Conservation (phyloP, 2,329 filamentous ascomycete genomes). For the Akanthomyces uredinophilus region DNA sequence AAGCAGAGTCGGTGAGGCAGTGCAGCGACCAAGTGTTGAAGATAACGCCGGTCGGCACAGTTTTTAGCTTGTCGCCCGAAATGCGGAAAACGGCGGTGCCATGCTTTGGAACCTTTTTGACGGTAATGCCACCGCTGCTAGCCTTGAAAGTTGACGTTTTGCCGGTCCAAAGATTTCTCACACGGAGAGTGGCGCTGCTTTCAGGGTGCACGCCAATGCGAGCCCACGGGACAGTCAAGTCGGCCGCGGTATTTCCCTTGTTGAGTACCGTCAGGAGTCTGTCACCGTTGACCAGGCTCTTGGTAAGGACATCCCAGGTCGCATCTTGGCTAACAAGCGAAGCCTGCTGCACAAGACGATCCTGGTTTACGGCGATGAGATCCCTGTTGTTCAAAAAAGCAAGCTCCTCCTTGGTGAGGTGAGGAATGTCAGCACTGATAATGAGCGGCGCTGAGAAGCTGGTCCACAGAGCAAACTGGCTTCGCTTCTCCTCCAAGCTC, state of each 20-base stretch:
- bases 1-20: conserved; percentile 25
- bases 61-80: conserved; percentile 22
- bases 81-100: conserved; percentile 37
- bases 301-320: conserved; percentile 39
- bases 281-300: conserved; percentile 39
- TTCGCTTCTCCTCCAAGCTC: conserved; percentile 27
- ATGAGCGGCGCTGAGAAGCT: conserved; percentile 29
- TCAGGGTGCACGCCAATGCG: conserved; percentile 28
- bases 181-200: conserved; percentile 21
- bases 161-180: conserved; percentile 38
- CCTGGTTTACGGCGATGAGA: conserved; percentile 36
- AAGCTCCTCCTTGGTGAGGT: conserved; percentile 26
- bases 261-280: conserved; percentile 41
- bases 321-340: conserved; percentile 40
- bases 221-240: conserved; percentile 26
- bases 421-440: conserved; percentile 33
- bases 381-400: conserved; percentile 32
- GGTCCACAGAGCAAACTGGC: conserved; percentile 29
- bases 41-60: conserved; percentile 39
- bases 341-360: conserved; percentile 35
- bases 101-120: conserved; percentile 20
- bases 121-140: conserved; percentile 21
- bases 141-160: conserved; percentile 18
- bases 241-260: conserved; percentile 26
- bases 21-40: conserved; percentile 41